These are phyloP conservation scores for Parmelia sp. DNA, from an alignment of 495 filamentous ascomycete genomes.

Conservation along the genomic window DNA sequence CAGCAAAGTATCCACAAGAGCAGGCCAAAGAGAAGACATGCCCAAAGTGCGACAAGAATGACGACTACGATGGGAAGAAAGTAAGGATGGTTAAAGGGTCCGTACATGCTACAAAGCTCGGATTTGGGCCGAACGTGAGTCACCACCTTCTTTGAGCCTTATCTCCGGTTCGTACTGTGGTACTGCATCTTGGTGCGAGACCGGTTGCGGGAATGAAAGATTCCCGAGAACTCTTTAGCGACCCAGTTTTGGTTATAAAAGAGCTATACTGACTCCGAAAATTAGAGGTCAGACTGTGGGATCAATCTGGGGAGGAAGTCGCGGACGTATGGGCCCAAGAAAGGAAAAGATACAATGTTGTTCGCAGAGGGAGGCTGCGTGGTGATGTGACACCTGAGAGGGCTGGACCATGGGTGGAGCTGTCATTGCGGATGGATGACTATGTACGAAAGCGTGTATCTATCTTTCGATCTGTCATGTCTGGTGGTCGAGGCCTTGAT, in stretches of 20 bases:
- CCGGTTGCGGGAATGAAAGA: background rate
- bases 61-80: conserved; percentile 27
- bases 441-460: background rate
- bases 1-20: conserved; percentile 5
- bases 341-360: background rate
- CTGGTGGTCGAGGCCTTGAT: background rate
- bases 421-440: background rate
- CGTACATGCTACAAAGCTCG: conserved; percentile 18
- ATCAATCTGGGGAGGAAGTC: background rate
- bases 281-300: background rate
- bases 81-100: conserved; percentile 26
- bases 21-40: conserved; percentile 25
- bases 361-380: background rate
- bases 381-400: conserved; percentile 7
- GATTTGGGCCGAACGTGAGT: conserved; percentile 13
- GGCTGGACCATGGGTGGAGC: background rate
- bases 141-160: background rate
- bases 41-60: conserved; percentile 30
- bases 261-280: background rate
- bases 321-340: background rate
- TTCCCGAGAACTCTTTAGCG: background rate
- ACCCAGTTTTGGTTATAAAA: background rate
- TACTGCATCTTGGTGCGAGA: background rate
- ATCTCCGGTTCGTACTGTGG: background rate
- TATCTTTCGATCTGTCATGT: background rate